These are phyloP conservation scores for Hygrocybe coccinea DNA, from an alignment of 768 basidiomycete genomes.

Conservation along the genomic window DNA sequence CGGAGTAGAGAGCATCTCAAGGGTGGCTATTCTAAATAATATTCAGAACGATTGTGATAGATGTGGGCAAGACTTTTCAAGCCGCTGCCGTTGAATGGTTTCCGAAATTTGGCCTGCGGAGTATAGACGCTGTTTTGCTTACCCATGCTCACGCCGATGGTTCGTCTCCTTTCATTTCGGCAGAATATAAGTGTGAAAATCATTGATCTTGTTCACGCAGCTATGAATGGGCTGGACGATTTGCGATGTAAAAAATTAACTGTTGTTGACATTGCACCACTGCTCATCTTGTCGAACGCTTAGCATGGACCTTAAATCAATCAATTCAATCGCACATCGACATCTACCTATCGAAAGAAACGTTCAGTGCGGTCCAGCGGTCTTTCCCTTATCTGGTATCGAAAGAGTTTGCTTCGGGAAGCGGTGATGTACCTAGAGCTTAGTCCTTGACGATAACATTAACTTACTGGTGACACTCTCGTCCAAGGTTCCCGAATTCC, in stretches of 20 bases:
- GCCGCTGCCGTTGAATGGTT: slow-evolving; percentile 44
- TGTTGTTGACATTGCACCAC: neutral
- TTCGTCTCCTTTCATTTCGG: slow-evolving; percentile 16
- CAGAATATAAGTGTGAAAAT: slow-evolving; percentile 2
- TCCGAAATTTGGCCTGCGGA: slow-evolving; percentile 67
- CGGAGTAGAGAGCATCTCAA: neutral
- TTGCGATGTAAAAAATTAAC: slow-evolving; percentile 51
- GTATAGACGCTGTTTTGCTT: slow-evolving; percentile 57
- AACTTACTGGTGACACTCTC: neutral
- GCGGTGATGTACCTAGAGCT: slow-evolving; percentile 56
- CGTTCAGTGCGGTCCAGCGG: slow-evolving; percentile 60
- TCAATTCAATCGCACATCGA: slow-evolving; percentile 71
- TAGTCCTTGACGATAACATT: neutral
- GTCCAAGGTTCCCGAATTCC: slow-evolving; percentile 69
- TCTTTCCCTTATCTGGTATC: slow-evolving; percentile 80
- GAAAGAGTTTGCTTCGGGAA: slow-evolving; percentile 72
- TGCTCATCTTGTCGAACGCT: slow-evolving; percentile 5
- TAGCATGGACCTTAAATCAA: slow-evolving; percentile 67
- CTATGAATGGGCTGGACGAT: slow-evolving; percentile 89
- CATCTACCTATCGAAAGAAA: slow-evolving; percentile 62
- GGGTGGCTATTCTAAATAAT: slow-evolving; percentile 5
- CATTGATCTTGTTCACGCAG: slow-evolving; percentile 27
- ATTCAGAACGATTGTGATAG: slow-evolving; percentile 69
- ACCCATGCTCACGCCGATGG: slow-evolving; percentile 88
- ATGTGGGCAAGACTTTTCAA: slow-evolving; percentile 83